Percentiles rank a stretch among this genome's conserved stretches.
phyloP scores from a whole-genome alignment of 805 yeast species.

The Metschnikowia colocasiae region DNA sequence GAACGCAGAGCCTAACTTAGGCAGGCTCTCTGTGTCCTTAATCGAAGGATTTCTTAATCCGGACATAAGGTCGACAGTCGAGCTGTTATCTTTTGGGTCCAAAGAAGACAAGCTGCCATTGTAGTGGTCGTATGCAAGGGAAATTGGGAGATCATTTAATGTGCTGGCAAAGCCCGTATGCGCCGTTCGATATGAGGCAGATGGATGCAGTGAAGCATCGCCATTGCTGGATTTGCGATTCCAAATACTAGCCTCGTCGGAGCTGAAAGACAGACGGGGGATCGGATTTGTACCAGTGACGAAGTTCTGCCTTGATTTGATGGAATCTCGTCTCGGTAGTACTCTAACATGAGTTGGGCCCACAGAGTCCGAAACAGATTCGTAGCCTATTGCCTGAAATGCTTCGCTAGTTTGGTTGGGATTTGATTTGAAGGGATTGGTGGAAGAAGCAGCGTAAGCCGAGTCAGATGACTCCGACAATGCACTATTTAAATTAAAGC shows the following conservation, averaged over 20 bases:
- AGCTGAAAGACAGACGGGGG: slow-evolving; percentile 8
- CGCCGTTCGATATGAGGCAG: slow-evolving; percentile 1
- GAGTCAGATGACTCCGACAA: slow-evolving; percentile 5
- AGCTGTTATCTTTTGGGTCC: slow-evolving; percentile 11
- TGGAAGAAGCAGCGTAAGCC: slow-evolving; percentile 2
- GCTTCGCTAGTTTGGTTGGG: slow-evolving; percentile 7
- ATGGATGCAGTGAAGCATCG: neutral
- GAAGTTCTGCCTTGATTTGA: slow-evolving; percentile 7
- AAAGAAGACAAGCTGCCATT: slow-evolving; percentile 13
- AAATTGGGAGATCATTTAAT: slow-evolving; percentile 1
- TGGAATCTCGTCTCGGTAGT: slow-evolving; percentile 11
- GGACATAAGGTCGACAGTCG: neutral
- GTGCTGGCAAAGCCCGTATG: neutral
- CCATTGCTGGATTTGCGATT: neutral
- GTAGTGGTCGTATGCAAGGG: slow-evolving; percentile 5
- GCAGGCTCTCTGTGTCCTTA: neutral
- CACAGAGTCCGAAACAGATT: slow-evolving; percentile 22
- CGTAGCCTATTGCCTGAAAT: slow-evolving; percentile 40
- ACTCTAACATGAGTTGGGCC: slow-evolving; percentile 30
- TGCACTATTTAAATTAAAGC: slow-evolving; percentile 18
- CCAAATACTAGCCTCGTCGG: slow-evolving; percentile 6
- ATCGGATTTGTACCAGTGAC: slow-evolving; percentile 5
- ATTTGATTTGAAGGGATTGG: slow-evolving; percentile 4
- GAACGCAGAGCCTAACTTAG: slow-evolving; percentile 1
- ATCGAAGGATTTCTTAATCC: neutral